phyloP scores from a whole-genome alignment of 192 early-diverging fungal species.

The Gaertneriomyces semiglobifer region DNA sequence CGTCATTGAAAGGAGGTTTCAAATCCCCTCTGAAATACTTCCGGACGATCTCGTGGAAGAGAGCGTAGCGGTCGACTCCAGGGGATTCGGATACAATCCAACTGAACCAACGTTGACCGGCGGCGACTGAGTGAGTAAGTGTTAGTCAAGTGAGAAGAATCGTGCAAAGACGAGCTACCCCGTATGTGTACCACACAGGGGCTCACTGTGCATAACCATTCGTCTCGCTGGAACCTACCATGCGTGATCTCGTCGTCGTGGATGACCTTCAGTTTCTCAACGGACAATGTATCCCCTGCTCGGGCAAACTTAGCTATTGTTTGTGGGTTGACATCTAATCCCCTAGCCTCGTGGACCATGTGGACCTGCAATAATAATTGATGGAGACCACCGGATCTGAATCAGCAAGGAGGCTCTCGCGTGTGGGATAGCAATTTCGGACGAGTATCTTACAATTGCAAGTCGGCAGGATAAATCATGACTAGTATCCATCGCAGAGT shows the following conservation, averaged over 20 bases:
- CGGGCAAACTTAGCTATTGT: constrained; percentile 59
- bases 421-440: too few species aligned
- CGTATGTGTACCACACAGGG: too few species aligned
- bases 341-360: constrained; percentile 64
- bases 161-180: background rate
- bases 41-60: constrained; percentile 44
- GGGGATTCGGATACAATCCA: constrained; percentile 36
- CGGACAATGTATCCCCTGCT: constrained; percentile 52
- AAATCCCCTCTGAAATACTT: constrained; percentile 51
- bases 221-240: constrained; percentile 11
- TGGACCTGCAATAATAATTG: background rate
- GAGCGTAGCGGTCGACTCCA: constrained; percentile 37
- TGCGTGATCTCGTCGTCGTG: constrained; percentile 55
- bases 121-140: constrained; percentile 5
- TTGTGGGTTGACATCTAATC: constrained; percentile 64
- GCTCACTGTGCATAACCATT: too few species aligned
- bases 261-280: constrained; percentile 52
- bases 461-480: constrained; percentile 47
- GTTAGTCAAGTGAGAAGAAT: too few species aligned
- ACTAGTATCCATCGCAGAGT: constrained; percentile 58
- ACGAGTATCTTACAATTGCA: constrained; percentile 38
- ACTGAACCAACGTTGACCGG: constrained; percentile 59
- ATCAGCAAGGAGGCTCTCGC: too few species aligned
- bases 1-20: constrained; percentile 68
- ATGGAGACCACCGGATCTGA: background rate